These are phyloP conservation scores for Rhizophora mangle DNA, from an alignment of 345 rosid genomes.

Conservation along the genomic window DNA sequence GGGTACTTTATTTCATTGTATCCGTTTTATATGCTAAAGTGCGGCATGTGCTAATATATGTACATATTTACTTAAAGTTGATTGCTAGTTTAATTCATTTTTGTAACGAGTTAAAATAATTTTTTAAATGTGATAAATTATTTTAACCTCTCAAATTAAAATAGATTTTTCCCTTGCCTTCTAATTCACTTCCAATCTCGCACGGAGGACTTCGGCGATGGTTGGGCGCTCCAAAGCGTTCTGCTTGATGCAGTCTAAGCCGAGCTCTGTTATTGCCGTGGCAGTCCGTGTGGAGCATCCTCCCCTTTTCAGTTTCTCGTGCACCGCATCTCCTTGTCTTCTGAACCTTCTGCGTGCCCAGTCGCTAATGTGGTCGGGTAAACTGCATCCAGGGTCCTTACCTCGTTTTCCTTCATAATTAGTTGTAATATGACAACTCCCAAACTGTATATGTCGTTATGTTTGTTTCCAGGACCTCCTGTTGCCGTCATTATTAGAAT, in stretches of 20 bases:
- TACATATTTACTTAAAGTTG: too few species aligned
- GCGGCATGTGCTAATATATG: too few species aligned
- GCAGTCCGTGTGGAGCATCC: conserved; percentile 4
- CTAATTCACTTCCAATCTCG: not conserved
- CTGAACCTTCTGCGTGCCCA: not conserved
- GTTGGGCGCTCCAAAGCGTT: not conserved
- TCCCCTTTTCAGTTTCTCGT: not conserved
- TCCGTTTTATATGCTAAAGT: too few species aligned
- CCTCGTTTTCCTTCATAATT: not conserved
- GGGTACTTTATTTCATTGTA: too few species aligned
- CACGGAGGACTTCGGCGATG: not conserved
- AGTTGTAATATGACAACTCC: conserved; percentile 7
- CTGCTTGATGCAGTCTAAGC: not conserved
- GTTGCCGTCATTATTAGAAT: not conserved
- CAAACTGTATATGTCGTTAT: conserved; percentile 2
- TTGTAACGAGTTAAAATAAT: too few species aligned
- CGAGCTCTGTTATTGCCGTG: conserved; percentile 1
- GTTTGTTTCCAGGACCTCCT: conserved; percentile 4
- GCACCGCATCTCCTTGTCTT: not conserved
- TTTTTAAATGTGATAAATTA: too few species aligned
- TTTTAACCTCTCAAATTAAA: too few species aligned
- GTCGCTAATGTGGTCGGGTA: not conserved
- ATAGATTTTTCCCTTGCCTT: too few species aligned
- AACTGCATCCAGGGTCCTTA: not conserved
- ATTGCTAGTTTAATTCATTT: too few species aligned